Evolutionary conservation across 2,329 filamentous ascomycete species (phyloP), one percentile per base, ranked within the genome.

Genomic region (Talaromyces amestolkiae): DNA sequence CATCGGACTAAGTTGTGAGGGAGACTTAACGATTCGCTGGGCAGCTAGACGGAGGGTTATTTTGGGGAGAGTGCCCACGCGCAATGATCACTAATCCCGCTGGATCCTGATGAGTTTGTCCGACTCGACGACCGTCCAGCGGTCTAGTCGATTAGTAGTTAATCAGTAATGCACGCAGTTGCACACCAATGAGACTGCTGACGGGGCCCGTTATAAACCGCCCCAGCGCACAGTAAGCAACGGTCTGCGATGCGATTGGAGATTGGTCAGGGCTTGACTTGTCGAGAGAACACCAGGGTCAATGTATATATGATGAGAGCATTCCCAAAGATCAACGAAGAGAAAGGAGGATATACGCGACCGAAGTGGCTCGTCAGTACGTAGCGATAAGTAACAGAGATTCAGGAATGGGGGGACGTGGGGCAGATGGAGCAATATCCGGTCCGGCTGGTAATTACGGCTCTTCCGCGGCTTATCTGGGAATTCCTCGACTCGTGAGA

Each of bases 121-220:
- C n/a, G 33, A 56, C 9, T 56, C 33, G 33, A 22, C 27, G 43
- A 37, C 60, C 47, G 60, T 41, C 60, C 60, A 31, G 47, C 60
- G 60, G 60, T 43, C 60, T 61, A 54, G 43, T 43, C 60, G 47
- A 53, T 61, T 19, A 61, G 33, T 19, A 27, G 45, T 61, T 35
- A 27, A 35, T 27, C n/a, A n/a, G 24, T 51, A 33, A 45, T 37
- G 58, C 27, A 45, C 27, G 22, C 51, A 37, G 51, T 56, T 19
- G 51, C 51, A 19, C 43, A 33, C 58, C 58, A 61, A 61, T 61
- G 15, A 22, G 6, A 61, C 58, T 56, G 53, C 19, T 24, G 33
- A 24, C 4, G 33, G 53, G 33, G 33, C 33, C 53, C 33, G 33
- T 35, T 19, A 54, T 19, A 35, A 35, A 7, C n/a, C 51, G 31